These are phyloP conservation scores for Babesia caballi DNA, from an alignment of 169 alveolate species.

Conservation along the genomic window DNA sequence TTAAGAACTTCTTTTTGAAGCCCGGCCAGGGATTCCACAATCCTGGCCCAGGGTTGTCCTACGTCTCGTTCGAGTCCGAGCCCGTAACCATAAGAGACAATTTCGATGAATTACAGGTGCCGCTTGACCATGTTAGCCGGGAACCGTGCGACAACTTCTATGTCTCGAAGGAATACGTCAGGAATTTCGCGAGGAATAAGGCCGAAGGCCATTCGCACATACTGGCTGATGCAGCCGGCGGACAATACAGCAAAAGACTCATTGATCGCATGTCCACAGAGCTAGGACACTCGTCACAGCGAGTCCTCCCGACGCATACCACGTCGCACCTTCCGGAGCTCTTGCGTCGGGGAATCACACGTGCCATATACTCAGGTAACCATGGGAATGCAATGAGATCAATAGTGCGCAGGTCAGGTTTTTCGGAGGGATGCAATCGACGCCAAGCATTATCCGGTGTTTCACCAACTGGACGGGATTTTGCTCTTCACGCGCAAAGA, in stretches of 20 bases:
- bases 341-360: constrained; percentile 70
- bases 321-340: constrained; percentile 85
- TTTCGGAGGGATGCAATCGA: constrained; percentile 90
- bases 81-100: constrained; percentile 69
- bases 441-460: constrained; percentile 90
- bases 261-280: constrained; percentile 26
- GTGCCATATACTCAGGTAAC: constrained; percentile 80
- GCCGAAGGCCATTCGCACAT: background rate
- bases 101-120: constrained; percentile 86
- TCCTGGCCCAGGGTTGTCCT: background rate
- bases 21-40: background rate
- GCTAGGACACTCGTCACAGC: constrained; percentile 42
- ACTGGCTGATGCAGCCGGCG: constrained; percentile 31
- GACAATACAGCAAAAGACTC: constrained; percentile 47
- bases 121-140: constrained; percentile 86
- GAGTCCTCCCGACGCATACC: constrained; percentile 85
- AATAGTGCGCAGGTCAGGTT: constrained; percentile 79
- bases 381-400: background rate
- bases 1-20: constrained; percentile 34
- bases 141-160: constrained; percentile 85
- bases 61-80: constrained; percentile 10
- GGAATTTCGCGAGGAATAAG: constrained; percentile 14
- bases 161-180: constrained; percentile 64
- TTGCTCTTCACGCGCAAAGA: constrained; percentile 45
- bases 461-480: constrained; percentile 89